A percentile compares a stretch with the other conserved stretches of the same genome.
Conservation (phyloP, 2,329 filamentous ascomycete species). For the Thielaviopsis ethacetica region DNA sequence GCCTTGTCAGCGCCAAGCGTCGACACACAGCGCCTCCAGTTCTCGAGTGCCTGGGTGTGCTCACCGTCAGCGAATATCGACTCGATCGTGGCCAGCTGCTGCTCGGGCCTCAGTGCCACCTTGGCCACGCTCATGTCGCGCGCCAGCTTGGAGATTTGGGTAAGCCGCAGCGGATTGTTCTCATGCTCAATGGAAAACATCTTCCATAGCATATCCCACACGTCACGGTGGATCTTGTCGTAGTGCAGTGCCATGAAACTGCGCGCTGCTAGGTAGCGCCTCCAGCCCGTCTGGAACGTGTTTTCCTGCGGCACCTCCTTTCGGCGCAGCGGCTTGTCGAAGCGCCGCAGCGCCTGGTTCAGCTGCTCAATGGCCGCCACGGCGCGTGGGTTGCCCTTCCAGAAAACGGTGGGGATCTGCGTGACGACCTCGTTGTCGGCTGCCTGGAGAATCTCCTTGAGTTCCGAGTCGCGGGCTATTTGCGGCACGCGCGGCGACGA, state of each 20-base stretch:
- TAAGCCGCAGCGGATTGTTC: constrained; percentile 37
- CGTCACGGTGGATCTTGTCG: constrained; percentile 38
- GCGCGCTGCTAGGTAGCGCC: constrained; percentile 31
- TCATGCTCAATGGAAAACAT: constrained; percentile 36
- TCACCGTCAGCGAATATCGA: constrained; percentile 48
- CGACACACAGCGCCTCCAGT: constrained; percentile 43
- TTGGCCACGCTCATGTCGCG: constrained; percentile 49
- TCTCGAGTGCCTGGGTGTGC: constrained; percentile 40
- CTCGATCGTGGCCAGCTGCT: constrained; percentile 52
- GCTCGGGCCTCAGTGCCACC: constrained; percentile 34
- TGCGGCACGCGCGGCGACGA: constrained; percentile 6
- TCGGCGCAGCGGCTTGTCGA: constrained; percentile 9
- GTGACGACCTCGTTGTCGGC: constrained; percentile 6
- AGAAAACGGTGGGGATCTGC: constrained; percentile 1
- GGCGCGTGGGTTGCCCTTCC: neutral
- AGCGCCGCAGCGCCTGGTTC: constrained; percentile 11
- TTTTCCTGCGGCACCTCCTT: constrained; percentile 16
- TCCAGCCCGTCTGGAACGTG: constrained; percentile 28
- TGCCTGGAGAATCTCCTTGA: constrained; percentile 8
- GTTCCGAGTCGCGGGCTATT: neutral
- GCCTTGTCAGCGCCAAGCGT: constrained; percentile 29
- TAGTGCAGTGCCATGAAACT: constrained; percentile 28
- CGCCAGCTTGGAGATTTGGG: constrained; percentile 43
- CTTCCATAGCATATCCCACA: constrained; percentile 52
- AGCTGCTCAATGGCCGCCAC: constrained; percentile 1